Percentiles rank a stretch among this genome's conserved stretches.
Evolutionary conservation across 345 rosid species (phyloP).

Genomic region (Erucastrum elatum): DNA sequence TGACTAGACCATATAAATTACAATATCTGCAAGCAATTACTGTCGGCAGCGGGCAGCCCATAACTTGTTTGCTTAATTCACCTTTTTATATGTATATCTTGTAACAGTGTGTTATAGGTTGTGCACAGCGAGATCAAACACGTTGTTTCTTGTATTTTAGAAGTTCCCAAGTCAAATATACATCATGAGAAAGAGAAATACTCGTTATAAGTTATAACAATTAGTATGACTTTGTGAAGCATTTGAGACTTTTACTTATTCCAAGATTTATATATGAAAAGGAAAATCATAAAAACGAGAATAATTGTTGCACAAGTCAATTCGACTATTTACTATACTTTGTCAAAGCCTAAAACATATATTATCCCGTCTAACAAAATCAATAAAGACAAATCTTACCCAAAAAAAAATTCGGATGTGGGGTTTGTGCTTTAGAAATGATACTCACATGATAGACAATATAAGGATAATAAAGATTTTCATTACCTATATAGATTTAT

Average conservation of each 20-base stretch:
- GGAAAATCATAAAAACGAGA: conserved; percentile 11
- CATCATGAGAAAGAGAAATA: conserved; percentile 16
- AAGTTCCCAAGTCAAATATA: conserved; percentile 22
- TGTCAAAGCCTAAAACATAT: not conserved
- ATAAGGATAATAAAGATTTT: not conserved
- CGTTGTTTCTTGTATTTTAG: conserved; percentile 15
- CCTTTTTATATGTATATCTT: not conserved
- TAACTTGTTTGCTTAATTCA: conserved; percentile 26
- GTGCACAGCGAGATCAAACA: conserved; percentile 31
- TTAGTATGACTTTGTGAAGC: conserved; percentile 14
- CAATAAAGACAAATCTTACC: not conserved
- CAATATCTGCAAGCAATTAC: conserved; percentile 6
- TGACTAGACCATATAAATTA: conserved; percentile 12
- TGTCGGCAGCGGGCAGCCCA: conserved; percentile 31
- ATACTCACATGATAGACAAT: not conserved
- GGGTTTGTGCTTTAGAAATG: conserved; percentile 1
- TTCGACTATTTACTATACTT: conserved; percentile 11
- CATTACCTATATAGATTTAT: not conserved
- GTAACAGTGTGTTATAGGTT: conserved; percentile 28
- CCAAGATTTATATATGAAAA: conserved; percentile 12
- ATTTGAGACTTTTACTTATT: conserved; percentile 8
- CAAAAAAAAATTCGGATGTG: not conserved
- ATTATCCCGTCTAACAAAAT: not conserved
- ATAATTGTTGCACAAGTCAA: conserved; percentile 28
- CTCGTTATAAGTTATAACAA: not conserved